Percentiles rank a stretch among this genome's conserved stretches.
phyloP scores from a whole-genome alignment of 805 yeast genomes.

The Lipomyces sp. region DNA sequence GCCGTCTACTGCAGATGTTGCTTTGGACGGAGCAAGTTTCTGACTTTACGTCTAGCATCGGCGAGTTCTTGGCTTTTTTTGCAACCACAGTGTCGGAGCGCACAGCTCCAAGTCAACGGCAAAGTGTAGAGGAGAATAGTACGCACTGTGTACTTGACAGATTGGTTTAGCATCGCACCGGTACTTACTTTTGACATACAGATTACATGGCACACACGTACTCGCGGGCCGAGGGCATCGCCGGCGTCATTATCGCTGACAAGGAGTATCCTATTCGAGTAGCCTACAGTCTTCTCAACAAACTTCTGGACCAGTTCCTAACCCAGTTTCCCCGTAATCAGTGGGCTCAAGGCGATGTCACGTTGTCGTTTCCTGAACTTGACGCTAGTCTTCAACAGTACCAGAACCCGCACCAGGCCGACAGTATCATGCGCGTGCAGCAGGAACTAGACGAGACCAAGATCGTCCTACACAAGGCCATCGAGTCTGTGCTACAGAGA shows the following conservation, averaged over 20 bases:
- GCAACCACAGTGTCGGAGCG: slow-evolving; percentile 86
- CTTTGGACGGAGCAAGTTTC: too few species aligned
- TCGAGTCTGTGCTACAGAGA: slow-evolving; percentile 88
- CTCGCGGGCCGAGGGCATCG: slow-evolving; percentile 82
- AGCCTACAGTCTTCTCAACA: slow-evolving; percentile 88
- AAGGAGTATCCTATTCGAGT: slow-evolving; percentile 96
- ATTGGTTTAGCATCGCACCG: neutral
- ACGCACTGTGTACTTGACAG: neutral
- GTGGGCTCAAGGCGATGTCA: slow-evolving; percentile 47
- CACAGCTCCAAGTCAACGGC: slow-evolving; percentile 87
- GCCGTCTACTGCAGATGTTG: too few species aligned
- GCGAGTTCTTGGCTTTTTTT: slow-evolving; percentile 93
- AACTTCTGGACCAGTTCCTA: slow-evolving; percentile 84
- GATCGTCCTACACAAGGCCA: slow-evolving; percentile 91
- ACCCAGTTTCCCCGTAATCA: slow-evolving; percentile 71
- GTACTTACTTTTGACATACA: slow-evolving; percentile 5
- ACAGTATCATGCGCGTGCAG: slow-evolving; percentile 93
- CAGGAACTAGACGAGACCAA: slow-evolving; percentile 97
- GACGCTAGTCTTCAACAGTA: slow-evolving; percentile 72
- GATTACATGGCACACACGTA: slow-evolving; percentile 87
- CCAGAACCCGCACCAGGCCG: slow-evolving; percentile 97
- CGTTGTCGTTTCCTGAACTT: slow-evolving; percentile 54
- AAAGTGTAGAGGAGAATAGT: slow-evolving; percentile 75
- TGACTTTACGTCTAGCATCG: slow-evolving; percentile 52
- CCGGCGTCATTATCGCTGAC: slow-evolving; percentile 89